A percentile compares a stretch with the other conserved stretches of the same genome.
Conservation (phyloP, 73 alveolate genomes). For the Blepharisma stoltei region DNA sequence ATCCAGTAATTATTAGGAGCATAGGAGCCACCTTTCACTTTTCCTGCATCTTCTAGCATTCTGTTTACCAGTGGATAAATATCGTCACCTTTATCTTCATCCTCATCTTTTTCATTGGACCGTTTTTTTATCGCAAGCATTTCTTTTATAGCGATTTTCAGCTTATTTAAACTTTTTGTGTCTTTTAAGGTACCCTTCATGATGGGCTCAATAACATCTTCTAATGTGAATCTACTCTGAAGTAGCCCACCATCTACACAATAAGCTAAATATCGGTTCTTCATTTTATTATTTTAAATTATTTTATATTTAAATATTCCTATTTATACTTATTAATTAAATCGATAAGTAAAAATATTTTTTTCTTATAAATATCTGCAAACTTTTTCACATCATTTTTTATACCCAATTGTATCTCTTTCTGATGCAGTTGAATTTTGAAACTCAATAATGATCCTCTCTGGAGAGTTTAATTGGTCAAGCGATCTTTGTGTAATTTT, state of each 20-base stretch:
- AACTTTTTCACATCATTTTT: conserved; percentile 35
- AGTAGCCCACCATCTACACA: conserved; percentile 61
- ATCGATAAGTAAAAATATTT: too few species aligned
- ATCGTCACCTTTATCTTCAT: conserved; percentile 31
- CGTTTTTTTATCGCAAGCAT: conserved; percentile 34
- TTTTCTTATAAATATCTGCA: too few species aligned
- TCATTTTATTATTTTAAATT: too few species aligned
- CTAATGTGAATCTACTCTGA: conserved; percentile 44
- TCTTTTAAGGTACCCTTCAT: conserved; percentile 34
- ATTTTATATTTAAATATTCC: too few species aligned
- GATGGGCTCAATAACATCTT: conserved; percentile 24
- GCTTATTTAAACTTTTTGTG: conserved; percentile 26
- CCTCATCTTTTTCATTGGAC: background rate
- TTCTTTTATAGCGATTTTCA: conserved; percentile 33
- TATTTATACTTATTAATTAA: too few species aligned
- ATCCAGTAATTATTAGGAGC: background rate
- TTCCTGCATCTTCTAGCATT: background rate
- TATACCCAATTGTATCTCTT: conserved; percentile 39
- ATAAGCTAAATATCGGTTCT: conserved; percentile 54
- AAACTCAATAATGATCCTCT: conserved; percentile 26
- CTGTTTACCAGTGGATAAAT: conserved; percentile 25
- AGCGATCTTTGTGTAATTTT: conserved; percentile 34
- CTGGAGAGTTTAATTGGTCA: conserved; percentile 26
- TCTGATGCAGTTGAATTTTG: conserved; percentile 31
- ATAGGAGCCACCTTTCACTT: background rate